Percentiles rank a stretch among this genome's conserved stretches.
These are phyloP conservation scores for Cercospora sp. DNA, from an alignment of 2,329 filamentous ascomycete genomes.

Conservation along the genomic window DNA sequence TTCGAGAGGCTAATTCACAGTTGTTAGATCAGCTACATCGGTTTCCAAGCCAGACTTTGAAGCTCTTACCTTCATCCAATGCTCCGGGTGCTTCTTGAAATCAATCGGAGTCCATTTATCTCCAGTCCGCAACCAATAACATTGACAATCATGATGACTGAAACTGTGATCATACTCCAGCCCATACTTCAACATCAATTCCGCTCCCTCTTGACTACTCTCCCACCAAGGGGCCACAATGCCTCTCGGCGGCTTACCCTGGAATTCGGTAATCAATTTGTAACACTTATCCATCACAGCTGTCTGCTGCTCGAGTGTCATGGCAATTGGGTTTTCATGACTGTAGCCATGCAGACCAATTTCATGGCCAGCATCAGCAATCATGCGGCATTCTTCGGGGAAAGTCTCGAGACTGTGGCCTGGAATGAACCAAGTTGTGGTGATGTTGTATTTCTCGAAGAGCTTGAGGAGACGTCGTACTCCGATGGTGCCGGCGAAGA, in stretches of 20 bases:
- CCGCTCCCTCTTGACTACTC: constrained; percentile 65
- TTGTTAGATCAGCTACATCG: too few relatives aligned
- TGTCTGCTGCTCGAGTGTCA: constrained; percentile 73
- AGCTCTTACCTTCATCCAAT: constrained; percentile 68
- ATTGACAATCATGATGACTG: constrained; percentile 64
- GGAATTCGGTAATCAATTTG: constrained; percentile 68
- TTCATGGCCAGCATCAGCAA: constrained; percentile 65
- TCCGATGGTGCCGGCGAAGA: constrained; percentile 69
- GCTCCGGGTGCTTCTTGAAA: constrained; percentile 60
- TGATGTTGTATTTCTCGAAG: constrained; percentile 71
- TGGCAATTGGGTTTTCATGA: constrained; percentile 70
- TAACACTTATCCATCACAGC: constrained; percentile 75
- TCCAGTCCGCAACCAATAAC: constrained; percentile 64
- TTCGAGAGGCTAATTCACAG: constrained; percentile 49
- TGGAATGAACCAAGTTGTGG: constrained; percentile 66
- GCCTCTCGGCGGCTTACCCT: constrained; percentile 67
- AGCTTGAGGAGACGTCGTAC: constrained; percentile 67
- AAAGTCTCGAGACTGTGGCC: constrained; percentile 66
- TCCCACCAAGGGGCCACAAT: constrained; percentile 78
- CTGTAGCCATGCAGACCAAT: constrained; percentile 71
- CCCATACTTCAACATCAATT: constrained; percentile 65
- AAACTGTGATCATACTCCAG: constrained; percentile 71
- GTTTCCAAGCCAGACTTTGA: too few relatives aligned
- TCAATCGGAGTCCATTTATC: constrained; percentile 69
- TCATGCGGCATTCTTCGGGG: constrained; percentile 62